A percentile compares a stretch with the other conserved stretches of the same genome.
These are phyloP conservation scores for Phyllosticta citriasiana DNA, from an alignment of 2,329 filamentous ascomycete species.

Conservation along the genomic window DNA sequence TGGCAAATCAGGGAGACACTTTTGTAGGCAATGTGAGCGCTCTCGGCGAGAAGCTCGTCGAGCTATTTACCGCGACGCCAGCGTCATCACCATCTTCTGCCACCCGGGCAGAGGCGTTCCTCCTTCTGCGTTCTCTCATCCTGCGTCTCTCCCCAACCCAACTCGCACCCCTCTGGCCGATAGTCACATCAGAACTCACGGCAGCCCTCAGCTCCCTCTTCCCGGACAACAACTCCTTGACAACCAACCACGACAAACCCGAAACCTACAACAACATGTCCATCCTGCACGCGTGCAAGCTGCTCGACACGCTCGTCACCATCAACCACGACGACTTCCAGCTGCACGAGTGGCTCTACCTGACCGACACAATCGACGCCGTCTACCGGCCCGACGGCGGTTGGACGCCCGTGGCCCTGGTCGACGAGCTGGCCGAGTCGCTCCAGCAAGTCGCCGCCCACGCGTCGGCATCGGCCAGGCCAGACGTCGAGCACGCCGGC, in stretches of 20 bases:
- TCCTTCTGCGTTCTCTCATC: constrained; percentile 73
- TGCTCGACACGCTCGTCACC: constrained; percentile 80
- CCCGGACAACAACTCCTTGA: constrained; percentile 24
- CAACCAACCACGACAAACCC: constrained; percentile 39
- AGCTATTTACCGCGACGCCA: constrained; percentile 72
- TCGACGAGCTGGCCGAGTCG: constrained; percentile 74
- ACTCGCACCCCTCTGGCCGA: constrained; percentile 77
- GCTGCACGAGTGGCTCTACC: constrained; percentile 94
- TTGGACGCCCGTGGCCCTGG: constrained; percentile 63
- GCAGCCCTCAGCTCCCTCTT: constrained; percentile 66
- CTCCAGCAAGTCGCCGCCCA: constrained; percentile 39
- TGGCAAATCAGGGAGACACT: constrained; percentile 67
- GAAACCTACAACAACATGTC: constrained; percentile 69
- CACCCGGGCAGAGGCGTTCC: constrained; percentile 80
- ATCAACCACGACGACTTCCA: constrained; percentile 92
- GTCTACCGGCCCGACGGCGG: constrained; percentile 63
- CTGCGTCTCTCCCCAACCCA: constrained; percentile 72
- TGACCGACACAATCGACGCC: constrained; percentile 93
- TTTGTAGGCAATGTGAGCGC: constrained; percentile 66
- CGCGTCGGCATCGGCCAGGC: constrained; percentile 15
- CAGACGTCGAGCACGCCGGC: constrained; percentile 15
- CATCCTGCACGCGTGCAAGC: constrained; percentile 83
- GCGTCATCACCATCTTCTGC: constrained; percentile 86
- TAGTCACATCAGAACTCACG: constrained; percentile 79
- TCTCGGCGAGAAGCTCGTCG: constrained; percentile 74